Conservation (phyloP, 768 basidiomycete genomes). For the Tricholoma sp. region DNA sequence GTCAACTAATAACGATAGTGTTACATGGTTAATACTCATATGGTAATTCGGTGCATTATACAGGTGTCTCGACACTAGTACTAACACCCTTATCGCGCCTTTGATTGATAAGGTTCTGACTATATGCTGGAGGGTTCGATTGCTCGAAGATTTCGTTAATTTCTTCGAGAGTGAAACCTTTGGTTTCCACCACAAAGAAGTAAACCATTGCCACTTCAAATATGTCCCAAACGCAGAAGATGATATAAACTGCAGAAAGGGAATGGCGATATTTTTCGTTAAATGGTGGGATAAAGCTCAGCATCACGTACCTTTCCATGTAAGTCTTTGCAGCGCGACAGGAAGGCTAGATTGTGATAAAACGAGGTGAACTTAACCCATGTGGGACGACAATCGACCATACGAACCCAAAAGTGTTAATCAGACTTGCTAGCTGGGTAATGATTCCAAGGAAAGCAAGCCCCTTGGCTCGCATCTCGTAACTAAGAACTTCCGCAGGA, state of each 20-base stretch:
- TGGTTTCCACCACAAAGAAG: conserved; percentile 48
- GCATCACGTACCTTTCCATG: conserved; percentile 38
- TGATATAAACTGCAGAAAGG: conserved; percentile 36
- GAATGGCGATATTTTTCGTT: conserved; percentile 2
- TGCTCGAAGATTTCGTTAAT: conserved; percentile 43
- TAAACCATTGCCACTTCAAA: conserved; percentile 44
- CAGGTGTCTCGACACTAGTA: background rate
- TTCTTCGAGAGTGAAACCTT: conserved; percentile 45
- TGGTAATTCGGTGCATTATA: background rate
- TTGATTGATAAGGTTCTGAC: conserved; percentile 14
- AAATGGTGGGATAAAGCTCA: background rate
- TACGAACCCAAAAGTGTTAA: conserved; percentile 46
- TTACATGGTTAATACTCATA: too few species aligned
- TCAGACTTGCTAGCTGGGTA: conserved; percentile 36
- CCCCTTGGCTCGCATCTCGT: conserved; percentile 47
- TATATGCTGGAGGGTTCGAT: conserved; percentile 37
- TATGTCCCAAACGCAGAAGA: conserved; percentile 45
- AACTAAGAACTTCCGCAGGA: conserved; percentile 47
- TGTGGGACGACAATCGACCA: background rate
- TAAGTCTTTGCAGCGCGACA: conserved; percentile 38
- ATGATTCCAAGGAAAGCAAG: conserved; percentile 45
- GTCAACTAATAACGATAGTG: too few species aligned
- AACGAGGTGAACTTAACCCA: background rate
- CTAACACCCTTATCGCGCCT: background rate
- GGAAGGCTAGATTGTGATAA: conserved; percentile 29